Evolutionary conservation across 768 basidiomycete genomes (phyloP).

Genomic region (Lyophyllum atratum): DNA sequence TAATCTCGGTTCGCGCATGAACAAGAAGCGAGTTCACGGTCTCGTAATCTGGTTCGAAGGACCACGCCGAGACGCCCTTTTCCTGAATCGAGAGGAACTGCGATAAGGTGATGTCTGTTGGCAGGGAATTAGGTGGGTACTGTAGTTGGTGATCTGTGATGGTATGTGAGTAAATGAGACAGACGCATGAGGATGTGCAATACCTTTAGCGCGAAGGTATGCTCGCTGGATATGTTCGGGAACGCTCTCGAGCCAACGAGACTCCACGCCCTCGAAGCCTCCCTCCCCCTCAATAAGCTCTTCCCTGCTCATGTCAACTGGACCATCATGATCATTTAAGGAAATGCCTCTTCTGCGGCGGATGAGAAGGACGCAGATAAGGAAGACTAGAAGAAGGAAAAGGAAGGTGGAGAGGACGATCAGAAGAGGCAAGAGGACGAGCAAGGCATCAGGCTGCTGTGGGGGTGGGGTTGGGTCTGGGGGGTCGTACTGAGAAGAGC

Average conservation of each 20-base stretch:
- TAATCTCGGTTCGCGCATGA: slow-evolving; percentile 94
- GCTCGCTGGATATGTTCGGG: slow-evolving; percentile 63
- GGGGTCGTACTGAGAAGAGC: slow-evolving; percentile 19
- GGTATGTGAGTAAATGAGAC: slow-evolving; percentile 6
- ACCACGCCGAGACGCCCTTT: slow-evolving; percentile 99
- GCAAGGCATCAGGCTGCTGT: slow-evolving; percentile 62
- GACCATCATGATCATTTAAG: slow-evolving; percentile 86
- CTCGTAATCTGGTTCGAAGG: slow-evolving; percentile 98
- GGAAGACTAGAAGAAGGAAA: slow-evolving; percentile 89
- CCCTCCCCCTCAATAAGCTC: slow-evolving; percentile 91
- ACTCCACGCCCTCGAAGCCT: slow-evolving; percentile 89
- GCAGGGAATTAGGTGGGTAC: slow-evolving; percentile 94
- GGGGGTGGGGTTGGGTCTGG: slow-evolving; percentile 25
- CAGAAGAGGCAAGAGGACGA: slow-evolving; percentile 90
- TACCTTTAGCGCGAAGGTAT: slow-evolving; percentile 89
- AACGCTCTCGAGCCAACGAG: slow-evolving; percentile 89
- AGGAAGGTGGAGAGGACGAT: slow-evolving; percentile 93
- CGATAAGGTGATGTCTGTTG: slow-evolving; percentile 97
- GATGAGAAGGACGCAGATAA: slow-evolving; percentile 86
- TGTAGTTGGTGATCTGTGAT: slow-evolving; percentile 74
- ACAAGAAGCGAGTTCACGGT: slow-evolving; percentile 91
- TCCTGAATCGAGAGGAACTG: slow-evolving; percentile 99
- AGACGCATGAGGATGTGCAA: slow-evolving; percentile 14
- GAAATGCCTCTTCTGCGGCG: slow-evolving; percentile 76
- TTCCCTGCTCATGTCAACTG: slow-evolving; percentile 89